Evolutionary conservation across 768 basidiomycete genomes (phyloP).

Genomic region (Grammothele lineata): DNA sequence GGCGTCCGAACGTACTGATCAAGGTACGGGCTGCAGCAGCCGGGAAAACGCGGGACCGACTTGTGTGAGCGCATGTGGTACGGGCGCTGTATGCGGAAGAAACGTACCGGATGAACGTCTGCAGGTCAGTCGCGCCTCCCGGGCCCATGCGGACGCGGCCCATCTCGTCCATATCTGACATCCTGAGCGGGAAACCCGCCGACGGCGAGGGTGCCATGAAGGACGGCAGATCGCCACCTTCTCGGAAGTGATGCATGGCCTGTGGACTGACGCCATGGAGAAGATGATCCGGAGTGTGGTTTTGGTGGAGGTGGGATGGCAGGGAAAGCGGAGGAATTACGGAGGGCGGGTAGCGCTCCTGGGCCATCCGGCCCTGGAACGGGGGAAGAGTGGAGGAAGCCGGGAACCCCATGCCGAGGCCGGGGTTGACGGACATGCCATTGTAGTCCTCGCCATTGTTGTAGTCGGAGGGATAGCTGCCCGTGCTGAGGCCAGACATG

Average conservation of each 20-base stretch:
- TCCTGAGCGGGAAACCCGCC: constrained; percentile 59
- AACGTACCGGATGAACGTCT: constrained; percentile 73
- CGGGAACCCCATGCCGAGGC: constrained; percentile 37
- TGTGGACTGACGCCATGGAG: constrained; percentile 70
- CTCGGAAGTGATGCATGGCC: constrained; percentile 50
- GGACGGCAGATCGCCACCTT: constrained; percentile 53
- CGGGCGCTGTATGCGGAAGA: constrained; percentile 15
- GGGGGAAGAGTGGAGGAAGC: constrained; percentile 48
- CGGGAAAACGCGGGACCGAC: constrained; percentile 7
- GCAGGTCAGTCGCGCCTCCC: constrained; percentile 65
- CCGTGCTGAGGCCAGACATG: constrained; percentile 39
- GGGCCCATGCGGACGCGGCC: constrained; percentile 57
- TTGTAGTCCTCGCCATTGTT: constrained; percentile 58
- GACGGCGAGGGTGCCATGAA: constrained; percentile 51
- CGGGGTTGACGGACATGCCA: constrained; percentile 42
- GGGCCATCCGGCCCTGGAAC: constrained; percentile 35
- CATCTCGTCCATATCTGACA: constrained; percentile 60
- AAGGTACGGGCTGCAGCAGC: constrained; percentile 59
- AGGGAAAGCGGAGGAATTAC: constrained; percentile 47
- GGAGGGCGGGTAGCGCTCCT: constrained; percentile 35
- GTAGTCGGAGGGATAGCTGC: constrained; percentile 52
- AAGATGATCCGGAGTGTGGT: constrained; percentile 43
- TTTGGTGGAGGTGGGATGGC: constrained; percentile 46
- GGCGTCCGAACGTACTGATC: constrained; percentile 82
- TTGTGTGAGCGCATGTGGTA: constrained; percentile 15